Evolutionary conservation across 2,329 filamentous ascomycete genomes (phyloP).

Genomic region (Microsporum ferrugineum): DNA sequence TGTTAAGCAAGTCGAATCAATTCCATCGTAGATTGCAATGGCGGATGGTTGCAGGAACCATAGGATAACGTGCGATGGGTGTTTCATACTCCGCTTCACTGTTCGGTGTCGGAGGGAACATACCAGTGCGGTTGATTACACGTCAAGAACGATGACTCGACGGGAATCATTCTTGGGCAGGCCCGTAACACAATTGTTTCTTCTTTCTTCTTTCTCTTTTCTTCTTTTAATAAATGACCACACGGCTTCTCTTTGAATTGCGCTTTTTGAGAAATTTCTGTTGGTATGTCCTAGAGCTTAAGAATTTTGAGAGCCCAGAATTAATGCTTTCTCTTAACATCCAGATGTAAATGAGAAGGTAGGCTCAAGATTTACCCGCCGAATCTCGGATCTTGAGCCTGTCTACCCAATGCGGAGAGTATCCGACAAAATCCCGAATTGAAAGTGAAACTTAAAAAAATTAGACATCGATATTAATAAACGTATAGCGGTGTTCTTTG

Average conservation of each 20-base stretch:
- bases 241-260: not conserved
- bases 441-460: not conserved
- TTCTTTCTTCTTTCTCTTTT: not conserved
- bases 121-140: not conserved
- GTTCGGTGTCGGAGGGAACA: not conserved
- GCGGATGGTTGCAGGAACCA: not conserved
- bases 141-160: not conserved
- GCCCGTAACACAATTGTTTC: not conserved
- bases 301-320: not conserved
- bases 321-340: slow-evolving; percentile 1
- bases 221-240: not conserved
- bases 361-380: not conserved
- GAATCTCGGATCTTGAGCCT: not conserved
- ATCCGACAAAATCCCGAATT: slow-evolving; percentile 1
- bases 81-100: not conserved
- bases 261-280: not conserved
- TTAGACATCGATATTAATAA: slow-evolving; percentile 1
- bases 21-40: not conserved
- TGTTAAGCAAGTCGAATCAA: not conserved
- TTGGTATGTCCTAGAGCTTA: not conserved
- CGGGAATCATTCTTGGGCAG: not conserved
- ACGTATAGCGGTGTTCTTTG: not conserved
- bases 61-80: not conserved
- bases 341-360: not conserved
- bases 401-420: not conserved